Conservation (phyloP, 345 rosid species). For the Salix koriyanagi region DNA sequence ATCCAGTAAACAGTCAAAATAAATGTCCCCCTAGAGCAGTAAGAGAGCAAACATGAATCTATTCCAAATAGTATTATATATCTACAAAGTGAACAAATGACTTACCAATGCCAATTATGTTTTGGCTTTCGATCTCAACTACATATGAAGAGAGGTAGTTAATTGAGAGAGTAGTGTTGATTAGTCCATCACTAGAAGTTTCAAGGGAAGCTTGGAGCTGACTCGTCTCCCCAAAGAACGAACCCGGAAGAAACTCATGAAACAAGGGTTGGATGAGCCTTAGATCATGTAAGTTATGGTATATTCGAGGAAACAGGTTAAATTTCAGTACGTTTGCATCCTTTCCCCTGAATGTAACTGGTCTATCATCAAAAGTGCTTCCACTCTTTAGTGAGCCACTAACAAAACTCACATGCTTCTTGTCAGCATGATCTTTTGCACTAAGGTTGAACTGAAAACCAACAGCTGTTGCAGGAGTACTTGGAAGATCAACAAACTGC, state of each 20-base stretch:
- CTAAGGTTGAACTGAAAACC: conserved; percentile 83
- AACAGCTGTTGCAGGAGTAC: conserved; percentile 74
- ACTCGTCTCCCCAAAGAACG: conserved; percentile 44
- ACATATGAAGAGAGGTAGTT: conserved; percentile 77
- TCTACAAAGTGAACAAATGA: conserved; percentile 13
- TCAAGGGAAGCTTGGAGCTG: conserved; percentile 74
- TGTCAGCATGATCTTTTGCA: conserved; percentile 39
- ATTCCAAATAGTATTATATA: neutral
- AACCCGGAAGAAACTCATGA: conserved; percentile 85
- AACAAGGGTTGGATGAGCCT: conserved; percentile 84
- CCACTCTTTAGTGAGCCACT: conserved; percentile 70
- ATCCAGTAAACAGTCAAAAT: neutral
- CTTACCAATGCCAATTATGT: conserved; percentile 82
- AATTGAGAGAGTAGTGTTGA: conserved; percentile 75
- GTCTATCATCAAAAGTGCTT: conserved; percentile 52
- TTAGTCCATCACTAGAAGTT: conserved; percentile 54
- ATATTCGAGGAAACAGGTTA: conserved; percentile 73
- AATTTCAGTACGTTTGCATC: conserved; percentile 64
- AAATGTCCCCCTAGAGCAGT: too few relatives aligned
- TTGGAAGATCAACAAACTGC: conserved; percentile 83
- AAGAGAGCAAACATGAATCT: neutral
- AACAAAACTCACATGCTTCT: conserved; percentile 67
- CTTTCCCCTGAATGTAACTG: conserved; percentile 77
- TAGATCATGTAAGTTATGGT: conserved; percentile 59
- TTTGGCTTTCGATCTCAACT: conserved; percentile 69